Base-by-base conservation (phyloP, 2,329 filamentous ascomycete species). In the Nothophoma quercina region DNA sequence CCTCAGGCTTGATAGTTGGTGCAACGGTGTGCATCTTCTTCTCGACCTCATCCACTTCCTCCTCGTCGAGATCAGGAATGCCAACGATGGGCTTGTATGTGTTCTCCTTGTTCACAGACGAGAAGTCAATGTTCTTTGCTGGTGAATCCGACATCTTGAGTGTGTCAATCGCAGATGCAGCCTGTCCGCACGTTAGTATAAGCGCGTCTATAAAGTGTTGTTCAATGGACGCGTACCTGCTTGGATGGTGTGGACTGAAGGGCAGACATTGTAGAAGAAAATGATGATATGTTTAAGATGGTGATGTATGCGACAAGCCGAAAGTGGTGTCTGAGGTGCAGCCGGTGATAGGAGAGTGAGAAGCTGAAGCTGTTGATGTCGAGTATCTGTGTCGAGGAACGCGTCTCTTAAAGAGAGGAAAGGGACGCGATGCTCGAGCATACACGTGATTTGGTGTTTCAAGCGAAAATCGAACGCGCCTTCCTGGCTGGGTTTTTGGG, bases 121-220 rank as follows among this genome's bases (percentile, higher is more conserved):
- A 78, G 75, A 96, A 91, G 80, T 89, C 83, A 63, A 95, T 85
- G 84, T 96, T 96, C 88, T 96, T 96, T 60, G 89, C 80, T 36
- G 93, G 92, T 1, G 91, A 95, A 66, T 96, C 90, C 60, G 75
- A 80, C 86, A 97, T 96, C 80, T 93, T 96, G 76, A 98, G 84
- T 66, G 85, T 86, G 77, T 95, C 88, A 72, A 98, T 88, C 68
- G 87, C 91, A 70, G 90, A 88, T 69, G 92, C 90, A 81, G 89
- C 89, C 93, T 98, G 30, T 57, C 56, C 42, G 62, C 52, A 48
- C 59, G 71, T 79, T 68, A 77, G 76, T 76, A 74, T 58, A 61
- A 60, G 58, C 59, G 67, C 50, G 51, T 65, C 45, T 25, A 16
- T 16, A 15, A 36, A n/a, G 8, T 66, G 73, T 67, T 65, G 70